These are phyloP conservation scores for Lumnitzera racemosa DNA, from an alignment of 345 rosid species.

Conservation along the genomic window DNA sequence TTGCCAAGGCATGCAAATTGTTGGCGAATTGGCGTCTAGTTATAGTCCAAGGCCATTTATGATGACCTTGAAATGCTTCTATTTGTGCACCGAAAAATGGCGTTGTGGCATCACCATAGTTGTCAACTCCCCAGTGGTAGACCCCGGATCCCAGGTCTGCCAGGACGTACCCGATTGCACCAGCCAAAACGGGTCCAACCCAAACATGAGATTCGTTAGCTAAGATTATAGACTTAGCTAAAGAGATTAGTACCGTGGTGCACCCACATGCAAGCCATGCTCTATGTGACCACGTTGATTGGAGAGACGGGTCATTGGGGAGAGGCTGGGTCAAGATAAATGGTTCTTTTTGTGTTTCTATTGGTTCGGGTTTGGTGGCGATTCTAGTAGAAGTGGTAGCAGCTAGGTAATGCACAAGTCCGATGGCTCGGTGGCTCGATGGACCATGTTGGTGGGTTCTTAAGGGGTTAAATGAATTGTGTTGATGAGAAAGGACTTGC, in stretches of 20 bases:
- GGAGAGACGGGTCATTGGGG: constrained; percentile 41
- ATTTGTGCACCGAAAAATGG: constrained; percentile 69
- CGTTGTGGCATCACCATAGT: constrained; percentile 70
- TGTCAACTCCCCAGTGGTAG: constrained; percentile 93
- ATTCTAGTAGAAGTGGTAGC: constrained; percentile 23
- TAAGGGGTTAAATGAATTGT: constrained; percentile 23
- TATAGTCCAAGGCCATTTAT: constrained; percentile 86
- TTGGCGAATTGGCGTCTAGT: constrained; percentile 80
- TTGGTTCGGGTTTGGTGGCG: constrained; percentile 15
- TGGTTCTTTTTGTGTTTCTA: constrained; percentile 11
- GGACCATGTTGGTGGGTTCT: constrained; percentile 17
- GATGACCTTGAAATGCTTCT: constrained; percentile 91
- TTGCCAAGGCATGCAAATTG: constrained; percentile 71
- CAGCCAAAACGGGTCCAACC: constrained; percentile 60
- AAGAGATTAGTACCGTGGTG: constrained; percentile 44
- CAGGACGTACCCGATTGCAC: constrained; percentile 55
- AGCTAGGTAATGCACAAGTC: constrained; percentile 8
- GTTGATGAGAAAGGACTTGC: constrained; percentile 48
- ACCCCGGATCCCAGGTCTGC: constrained; percentile 87
- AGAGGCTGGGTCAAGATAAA: constrained; percentile 19
- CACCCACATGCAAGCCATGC: constrained; percentile 70
- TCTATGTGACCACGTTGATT: constrained; percentile 74
- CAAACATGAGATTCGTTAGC: constrained; percentile 41
- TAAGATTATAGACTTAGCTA: constrained; percentile 40
- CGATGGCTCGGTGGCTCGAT: constrained; percentile 5